phyloP scores from a whole-genome alignment of 2,329 filamentous ascomycete species.

The Penicillium griseofulvum region DNA sequence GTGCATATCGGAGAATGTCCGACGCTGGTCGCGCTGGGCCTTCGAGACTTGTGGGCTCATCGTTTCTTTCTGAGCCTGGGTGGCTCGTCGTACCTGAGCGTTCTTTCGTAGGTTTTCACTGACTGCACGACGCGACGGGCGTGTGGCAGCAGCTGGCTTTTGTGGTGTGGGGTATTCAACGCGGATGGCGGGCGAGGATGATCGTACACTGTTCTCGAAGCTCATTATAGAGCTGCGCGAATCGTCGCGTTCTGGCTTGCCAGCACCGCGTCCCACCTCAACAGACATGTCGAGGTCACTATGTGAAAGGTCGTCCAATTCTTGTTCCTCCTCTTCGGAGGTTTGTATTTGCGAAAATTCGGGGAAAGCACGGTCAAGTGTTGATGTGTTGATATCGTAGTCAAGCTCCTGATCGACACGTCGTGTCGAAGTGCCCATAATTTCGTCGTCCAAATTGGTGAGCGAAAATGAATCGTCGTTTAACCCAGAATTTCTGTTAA shows the following conservation, averaged over 20 bases:
- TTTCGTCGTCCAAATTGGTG: constrained; percentile 37
- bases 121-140: constrained; percentile 32
- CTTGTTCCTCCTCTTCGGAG: constrained; percentile 40
- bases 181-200: constrained; percentile 41
- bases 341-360: constrained; percentile 47
- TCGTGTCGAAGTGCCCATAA: constrained; percentile 27
- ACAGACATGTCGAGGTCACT: constrained; percentile 53
- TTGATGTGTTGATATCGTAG: constrained; percentile 47
- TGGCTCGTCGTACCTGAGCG: constrained; percentile 41
- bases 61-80: constrained; percentile 43
- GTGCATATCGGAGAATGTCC: constrained; percentile 57
- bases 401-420: constrained; percentile 38
- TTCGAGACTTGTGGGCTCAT: constrained; percentile 39
- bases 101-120: constrained; percentile 43
- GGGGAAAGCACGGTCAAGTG: constrained; percentile 47
- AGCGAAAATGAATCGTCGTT: constrained; percentile 8
- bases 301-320: constrained; percentile 20
- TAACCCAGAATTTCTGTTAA: neutral
- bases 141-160: constrained; percentile 28
- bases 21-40: constrained; percentile 41
- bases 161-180: constrained; percentile 41
- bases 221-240: constrained; percentile 52
- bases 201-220: constrained; percentile 46
- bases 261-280: constrained; percentile 55
- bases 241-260: constrained; percentile 43